These are phyloP conservation scores for Apiotrichum porosum DNA, from an alignment of 1,284 basidiomycete genomes.

Conservation along the genomic window DNA sequence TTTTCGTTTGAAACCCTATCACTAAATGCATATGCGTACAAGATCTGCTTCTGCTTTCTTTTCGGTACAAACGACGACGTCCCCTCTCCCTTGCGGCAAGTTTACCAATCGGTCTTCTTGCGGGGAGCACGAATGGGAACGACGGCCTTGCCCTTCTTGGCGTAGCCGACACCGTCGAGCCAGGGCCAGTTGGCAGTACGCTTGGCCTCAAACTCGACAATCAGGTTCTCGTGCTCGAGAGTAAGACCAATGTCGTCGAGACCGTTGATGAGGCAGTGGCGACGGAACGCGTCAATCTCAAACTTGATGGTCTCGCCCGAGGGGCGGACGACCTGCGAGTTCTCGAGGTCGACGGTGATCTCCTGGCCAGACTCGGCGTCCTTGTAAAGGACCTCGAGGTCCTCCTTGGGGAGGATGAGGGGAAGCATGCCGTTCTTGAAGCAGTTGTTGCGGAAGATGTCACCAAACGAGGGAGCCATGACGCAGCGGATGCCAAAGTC, in stretches of 20 bases:
- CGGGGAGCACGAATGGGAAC: conserved; percentile 44
- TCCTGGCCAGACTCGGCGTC: conserved; percentile 77
- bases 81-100: not conserved
- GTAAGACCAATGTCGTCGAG: conserved; percentile 92
- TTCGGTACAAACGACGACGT: conserved; percentile 1
- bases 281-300: conserved; percentile 76
- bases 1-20: not conserved
- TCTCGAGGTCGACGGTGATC: conserved; percentile 85
- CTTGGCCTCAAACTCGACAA: conserved; percentile 70
- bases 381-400: conserved; percentile 68
- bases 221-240: conserved; percentile 65
- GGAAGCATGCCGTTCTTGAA: conserved; percentile 98
- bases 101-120: conserved; percentile 69
- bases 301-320: conserved; percentile 74
- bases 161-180: conserved; percentile 87
- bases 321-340: conserved; percentile 70
- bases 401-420: conserved; percentile 66
- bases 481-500: conserved; percentile 91
- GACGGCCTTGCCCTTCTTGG: conserved; percentile 58
- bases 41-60: not conserved
- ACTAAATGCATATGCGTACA: conserved; percentile 7
- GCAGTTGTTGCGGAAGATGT: conserved; percentile 72
- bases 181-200: conserved; percentile 79
- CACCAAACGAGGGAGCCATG: conserved; percentile 89
- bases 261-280: conserved; percentile 87